These are phyloP conservation scores for Shiraia bambusicola DNA, from an alignment of 2,329 filamentous ascomycete species.

Conservation along the genomic window DNA sequence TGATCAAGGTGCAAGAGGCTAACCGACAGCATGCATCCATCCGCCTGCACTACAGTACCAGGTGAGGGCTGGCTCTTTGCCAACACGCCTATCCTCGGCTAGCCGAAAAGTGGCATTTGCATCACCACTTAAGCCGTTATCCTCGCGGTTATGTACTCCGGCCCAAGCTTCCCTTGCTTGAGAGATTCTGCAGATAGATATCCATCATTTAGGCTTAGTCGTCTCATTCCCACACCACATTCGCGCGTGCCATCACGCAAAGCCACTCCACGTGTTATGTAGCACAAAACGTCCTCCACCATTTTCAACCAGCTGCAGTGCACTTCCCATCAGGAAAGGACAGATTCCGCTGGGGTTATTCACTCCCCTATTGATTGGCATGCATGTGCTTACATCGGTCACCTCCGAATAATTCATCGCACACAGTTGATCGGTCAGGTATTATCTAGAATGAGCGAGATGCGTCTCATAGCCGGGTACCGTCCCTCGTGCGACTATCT, in stretches of 20 bases:
- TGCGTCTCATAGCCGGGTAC: background rate
- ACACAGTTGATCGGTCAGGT: background rate
- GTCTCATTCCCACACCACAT: constrained; percentile 15
- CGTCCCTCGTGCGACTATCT: background rate
- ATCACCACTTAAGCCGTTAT: background rate
- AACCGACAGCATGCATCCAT: too few relatives aligned
- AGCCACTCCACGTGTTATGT: constrained; percentile 26
- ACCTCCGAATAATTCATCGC: constrained; percentile 7
- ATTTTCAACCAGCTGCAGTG: constrained; percentile 21
- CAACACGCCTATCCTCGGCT: too few relatives aligned
- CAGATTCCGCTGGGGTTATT: constrained; percentile 9
- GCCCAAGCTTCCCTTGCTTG: constrained; percentile 24
- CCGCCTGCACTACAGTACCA: too few relatives aligned
- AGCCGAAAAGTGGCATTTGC: too few relatives aligned
- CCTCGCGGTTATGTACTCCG: background rate
- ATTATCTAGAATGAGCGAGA: too few relatives aligned
- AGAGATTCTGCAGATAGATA: constrained; percentile 14
- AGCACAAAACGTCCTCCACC: constrained; percentile 20
- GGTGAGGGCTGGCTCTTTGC: too few relatives aligned
- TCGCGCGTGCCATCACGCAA: constrained; percentile 14
- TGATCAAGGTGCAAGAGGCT: too few relatives aligned
- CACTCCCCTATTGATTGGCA: constrained; percentile 1
- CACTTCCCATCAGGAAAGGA: constrained; percentile 17
- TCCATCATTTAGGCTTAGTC: constrained; percentile 11
- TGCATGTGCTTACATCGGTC: background rate